A percentile compares a stretch with the other conserved stretches of the same genome.
phyloP scores from a whole-genome alignment of 805 yeast genomes.

The Pichia exigua region DNA sequence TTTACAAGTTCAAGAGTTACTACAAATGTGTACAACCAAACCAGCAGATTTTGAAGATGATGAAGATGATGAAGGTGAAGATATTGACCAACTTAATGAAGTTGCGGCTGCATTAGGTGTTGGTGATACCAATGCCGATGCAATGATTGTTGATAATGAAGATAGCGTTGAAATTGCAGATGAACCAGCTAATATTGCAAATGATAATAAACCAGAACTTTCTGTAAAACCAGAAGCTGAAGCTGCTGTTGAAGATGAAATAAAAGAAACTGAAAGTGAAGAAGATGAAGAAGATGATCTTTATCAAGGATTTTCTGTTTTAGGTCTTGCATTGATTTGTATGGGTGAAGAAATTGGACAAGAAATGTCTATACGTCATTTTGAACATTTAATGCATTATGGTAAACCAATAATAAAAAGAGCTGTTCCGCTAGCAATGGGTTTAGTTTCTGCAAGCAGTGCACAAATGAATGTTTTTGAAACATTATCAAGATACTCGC shows the following conservation, averaged over 20 bases:
- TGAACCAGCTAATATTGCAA: constrained; percentile 30
- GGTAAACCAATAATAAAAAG: constrained; percentile 87
- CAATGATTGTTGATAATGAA: constrained; percentile 37
- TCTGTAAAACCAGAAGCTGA: constrained; percentile 11
- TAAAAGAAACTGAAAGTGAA: constrained; percentile 25
- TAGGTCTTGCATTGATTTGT: constrained; percentile 90
- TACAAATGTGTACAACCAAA: constrained; percentile 81
- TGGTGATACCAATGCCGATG: constrained; percentile 23
- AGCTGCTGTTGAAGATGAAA: constrained; percentile 22
- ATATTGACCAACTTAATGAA: constrained; percentile 28
- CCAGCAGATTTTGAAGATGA: constrained; percentile 49
- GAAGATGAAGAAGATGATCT: constrained; percentile 43
- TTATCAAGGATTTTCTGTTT: constrained; percentile 81
- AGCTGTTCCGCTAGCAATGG: constrained; percentile 98
- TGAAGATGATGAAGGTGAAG: constrained; percentile 39
- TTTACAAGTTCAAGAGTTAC: constrained; percentile 80
- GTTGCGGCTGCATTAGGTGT: constrained; percentile 18
- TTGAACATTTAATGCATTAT: constrained; percentile 95
- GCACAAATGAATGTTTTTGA: constrained; percentile 97
- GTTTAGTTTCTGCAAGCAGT: constrained; percentile 83
- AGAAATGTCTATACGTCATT: constrained; percentile 95
- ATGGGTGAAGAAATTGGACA: constrained; percentile 98
- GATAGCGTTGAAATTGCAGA: constrained; percentile 38
- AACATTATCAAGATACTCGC: constrained; percentile 91
- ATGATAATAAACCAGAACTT: constrained; percentile 12